Evolutionary conservation across 179 eudicot genomes (phyloP).

Genomic region (Pouteria campechiana): DNA sequence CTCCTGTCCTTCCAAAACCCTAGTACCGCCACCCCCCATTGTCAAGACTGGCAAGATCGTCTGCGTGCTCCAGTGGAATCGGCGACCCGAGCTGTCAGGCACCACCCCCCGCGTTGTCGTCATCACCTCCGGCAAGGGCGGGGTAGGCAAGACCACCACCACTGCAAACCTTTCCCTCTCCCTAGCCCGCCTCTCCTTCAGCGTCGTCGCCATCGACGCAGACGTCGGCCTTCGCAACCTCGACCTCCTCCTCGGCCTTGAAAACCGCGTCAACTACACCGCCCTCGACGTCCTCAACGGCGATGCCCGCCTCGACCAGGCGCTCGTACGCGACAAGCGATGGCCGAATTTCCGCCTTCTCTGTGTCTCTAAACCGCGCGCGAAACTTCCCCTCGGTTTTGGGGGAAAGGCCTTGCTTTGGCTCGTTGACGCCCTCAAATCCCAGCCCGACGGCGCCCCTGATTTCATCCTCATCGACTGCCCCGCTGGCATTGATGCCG

Average conservation of each 20-base stretch:
- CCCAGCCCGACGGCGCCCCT: slow-evolving; percentile 55
- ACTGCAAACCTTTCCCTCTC: slow-evolving; percentile 94
- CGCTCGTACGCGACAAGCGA: slow-evolving; percentile 77
- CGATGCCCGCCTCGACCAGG: slow-evolving; percentile 91
- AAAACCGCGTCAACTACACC: slow-evolving; percentile 90
- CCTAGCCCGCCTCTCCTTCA: slow-evolving; percentile 81
- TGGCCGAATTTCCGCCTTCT: slow-evolving; percentile 75
- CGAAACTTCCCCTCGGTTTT: slow-evolving; percentile 78
- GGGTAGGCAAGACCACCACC: slow-evolving; percentile 98
- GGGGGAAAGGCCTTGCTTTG: slow-evolving; percentile 85
- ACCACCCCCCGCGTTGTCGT: slow-evolving; percentile 83
- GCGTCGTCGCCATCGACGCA: slow-evolving; percentile 90
- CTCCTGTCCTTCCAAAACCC: neutral
- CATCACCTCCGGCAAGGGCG: slow-evolving; percentile 96
- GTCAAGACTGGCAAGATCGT: slow-evolving; percentile 8
- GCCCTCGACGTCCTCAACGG: slow-evolving; percentile 88
- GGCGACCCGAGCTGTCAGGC: slow-evolving; percentile 83
- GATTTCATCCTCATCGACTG: slow-evolving; percentile 88
- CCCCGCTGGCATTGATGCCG: slow-evolving; percentile 97
- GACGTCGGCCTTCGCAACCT: slow-evolving; percentile 96
- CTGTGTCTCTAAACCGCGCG: slow-evolving; percentile 86
- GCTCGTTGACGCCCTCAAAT: slow-evolving; percentile 86
- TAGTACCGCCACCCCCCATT: neutral
- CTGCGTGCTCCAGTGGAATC: slow-evolving; percentile 59
- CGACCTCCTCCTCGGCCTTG: slow-evolving; percentile 86